A percentile compares a stretch with the other conserved stretches of the same genome.
Evolutionary conservation across 345 rosid genomes (phyloP).

Genomic region (Brassica juncea): DNA sequence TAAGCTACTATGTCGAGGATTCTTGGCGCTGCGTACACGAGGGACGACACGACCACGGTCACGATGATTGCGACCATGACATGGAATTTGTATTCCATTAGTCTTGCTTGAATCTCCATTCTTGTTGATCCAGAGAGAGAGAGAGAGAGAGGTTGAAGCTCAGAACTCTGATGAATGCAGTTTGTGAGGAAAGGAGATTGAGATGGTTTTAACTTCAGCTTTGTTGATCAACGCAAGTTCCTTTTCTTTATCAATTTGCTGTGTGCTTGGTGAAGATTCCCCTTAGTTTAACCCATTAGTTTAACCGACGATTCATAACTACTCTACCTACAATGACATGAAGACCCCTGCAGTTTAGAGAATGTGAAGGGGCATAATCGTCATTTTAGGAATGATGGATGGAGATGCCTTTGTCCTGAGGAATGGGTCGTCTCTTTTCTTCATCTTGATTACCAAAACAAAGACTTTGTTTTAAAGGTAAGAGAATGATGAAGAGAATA

Average conservation of each 20-base stretch:
- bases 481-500: constrained; percentile 1
- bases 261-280: constrained; percentile 38
- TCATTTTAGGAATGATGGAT: constrained; percentile 1
- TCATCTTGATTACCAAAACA: constrained; percentile 30
- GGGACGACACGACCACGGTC: constrained; percentile 36
- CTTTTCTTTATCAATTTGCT: constrained; percentile 26
- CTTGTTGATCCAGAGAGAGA: constrained; percentile 17
- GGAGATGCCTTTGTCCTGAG: constrained; percentile 23
- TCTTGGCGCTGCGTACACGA: constrained; percentile 63
- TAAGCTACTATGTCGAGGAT: constrained; percentile 54
- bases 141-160: constrained; percentile 6
- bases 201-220: constrained; percentile 28
- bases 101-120: constrained; percentile 58
- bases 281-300: constrained; percentile 4
- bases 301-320: constrained; percentile 26
- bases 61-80: constrained; percentile 41
- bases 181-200: neutral
- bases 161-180: constrained; percentile 22
- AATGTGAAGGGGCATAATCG: constrained; percentile 23
- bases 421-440: constrained; percentile 35
- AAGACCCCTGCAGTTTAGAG: constrained; percentile 11
- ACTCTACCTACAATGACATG: constrained; percentile 16
- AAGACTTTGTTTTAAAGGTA: constrained; percentile 17
- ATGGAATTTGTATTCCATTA: constrained; percentile 60
- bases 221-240: constrained; percentile 35